Evolutionary conservation across 164 flowering plant species (phyloP).

Genomic region (Warburgia ugandensis): DNA sequence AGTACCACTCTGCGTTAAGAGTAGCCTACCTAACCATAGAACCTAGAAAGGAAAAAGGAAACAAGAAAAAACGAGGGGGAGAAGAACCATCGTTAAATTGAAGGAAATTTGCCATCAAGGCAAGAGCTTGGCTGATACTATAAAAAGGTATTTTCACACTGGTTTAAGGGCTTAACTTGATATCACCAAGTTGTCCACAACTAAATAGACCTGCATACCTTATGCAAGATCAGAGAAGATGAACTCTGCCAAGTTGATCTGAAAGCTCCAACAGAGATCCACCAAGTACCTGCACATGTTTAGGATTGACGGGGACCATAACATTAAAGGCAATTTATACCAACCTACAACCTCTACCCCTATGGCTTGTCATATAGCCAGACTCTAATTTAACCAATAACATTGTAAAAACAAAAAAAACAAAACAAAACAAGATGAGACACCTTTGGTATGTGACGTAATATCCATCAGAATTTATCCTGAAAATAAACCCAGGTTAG

Average conservation of each 20-base stretch:
- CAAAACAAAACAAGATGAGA: slow-evolving; percentile 4
- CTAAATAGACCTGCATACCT: slow-evolving; percentile 30
- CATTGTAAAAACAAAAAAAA: too few species aligned
- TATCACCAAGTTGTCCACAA: background rate
- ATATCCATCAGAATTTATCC: slow-evolving; percentile 8
- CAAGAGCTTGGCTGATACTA: background rate
- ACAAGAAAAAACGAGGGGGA: too few species aligned
- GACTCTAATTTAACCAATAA: slow-evolving; percentile 7
- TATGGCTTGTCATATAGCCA: slow-evolving; percentile 15
- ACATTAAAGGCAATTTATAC: slow-evolving; percentile 23
- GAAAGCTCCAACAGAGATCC: slow-evolving; percentile 22
- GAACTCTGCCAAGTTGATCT: slow-evolving; percentile 14
- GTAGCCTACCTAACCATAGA: slow-evolving; percentile 27
- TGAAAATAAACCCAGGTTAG: slow-evolving; percentile 16
- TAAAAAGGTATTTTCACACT: background rate
- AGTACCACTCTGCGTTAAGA: slow-evolving; percentile 21
- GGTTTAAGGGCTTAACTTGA: background rate
- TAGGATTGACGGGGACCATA: slow-evolving; percentile 36
- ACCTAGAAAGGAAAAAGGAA: too few species aligned
- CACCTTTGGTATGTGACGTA: slow-evolving; percentile 5
- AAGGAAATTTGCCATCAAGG: background rate
- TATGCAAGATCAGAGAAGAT: slow-evolving; percentile 9
- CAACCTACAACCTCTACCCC: slow-evolving; percentile 12
- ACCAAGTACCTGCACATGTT: slow-evolving; percentile 54
- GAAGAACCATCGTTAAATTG: too few species aligned